Evolutionary conservation across 2,329 filamentous ascomycete genomes (phyloP).

Genomic region (Penicillium frequentans): DNA sequence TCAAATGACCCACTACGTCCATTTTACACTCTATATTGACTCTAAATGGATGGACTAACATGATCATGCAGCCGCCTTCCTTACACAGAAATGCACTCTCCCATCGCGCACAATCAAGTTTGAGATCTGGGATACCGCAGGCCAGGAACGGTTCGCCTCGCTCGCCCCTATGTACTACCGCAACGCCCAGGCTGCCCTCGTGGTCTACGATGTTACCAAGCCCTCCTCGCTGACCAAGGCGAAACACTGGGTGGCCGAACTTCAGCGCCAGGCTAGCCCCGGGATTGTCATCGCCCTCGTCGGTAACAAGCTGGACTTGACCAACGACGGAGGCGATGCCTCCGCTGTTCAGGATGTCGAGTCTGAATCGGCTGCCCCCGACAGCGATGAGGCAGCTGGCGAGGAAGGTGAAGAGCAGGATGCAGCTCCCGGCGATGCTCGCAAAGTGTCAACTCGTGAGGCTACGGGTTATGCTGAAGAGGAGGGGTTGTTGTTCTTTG

Average conservation of each 20-base stretch:
- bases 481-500: conserved; percentile 91
- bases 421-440: conserved; percentile 68
- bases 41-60: conserved; percentile 12
- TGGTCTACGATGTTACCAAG: conserved; percentile 98
- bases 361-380: conserved; percentile 32
- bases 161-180: conserved; percentile 99
- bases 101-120: conserved; percentile 77
- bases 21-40: background rate
- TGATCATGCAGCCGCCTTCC: conserved; percentile 72
- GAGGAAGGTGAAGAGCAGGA: conserved; percentile 57
- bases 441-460: conserved; percentile 88
- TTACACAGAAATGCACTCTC: conserved; percentile 98
- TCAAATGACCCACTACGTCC: background rate
- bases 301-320: conserved; percentile 94
- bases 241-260: conserved; percentile 97
- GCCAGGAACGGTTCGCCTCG: conserved; percentile 95
- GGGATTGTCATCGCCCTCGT: conserved; percentile 97
- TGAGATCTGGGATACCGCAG: conserved; percentile 97
- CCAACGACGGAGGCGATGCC: conserved; percentile 56
- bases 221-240: conserved; percentile 93
- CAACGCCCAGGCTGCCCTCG: conserved; percentile 94
- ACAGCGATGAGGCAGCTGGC: conserved; percentile 46
- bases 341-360: conserved; percentile 31
- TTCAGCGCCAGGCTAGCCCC: conserved; percentile 92
- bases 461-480: conserved; percentile 93